Evolutionary conservation across 176 grass and related monocot species (phyloP).

Genomic region (Juncus effusus): DNA sequence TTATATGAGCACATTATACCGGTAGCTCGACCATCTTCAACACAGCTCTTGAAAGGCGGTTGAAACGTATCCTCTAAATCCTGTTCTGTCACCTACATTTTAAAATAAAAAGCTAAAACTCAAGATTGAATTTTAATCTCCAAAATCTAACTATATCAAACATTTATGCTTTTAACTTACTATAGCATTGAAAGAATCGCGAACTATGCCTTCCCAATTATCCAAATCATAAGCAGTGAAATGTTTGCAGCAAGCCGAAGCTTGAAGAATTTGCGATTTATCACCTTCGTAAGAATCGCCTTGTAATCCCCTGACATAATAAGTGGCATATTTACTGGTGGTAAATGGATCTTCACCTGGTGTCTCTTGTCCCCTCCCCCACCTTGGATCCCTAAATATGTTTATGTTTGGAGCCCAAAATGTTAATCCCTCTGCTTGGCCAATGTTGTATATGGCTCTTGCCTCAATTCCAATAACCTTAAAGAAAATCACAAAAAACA

Average conservation of each 20-base stretch:
- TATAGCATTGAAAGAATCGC: constrained; percentile 66
- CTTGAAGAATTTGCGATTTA: constrained; percentile 44
- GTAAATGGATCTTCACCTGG: constrained; percentile 88
- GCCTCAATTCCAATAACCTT: constrained; percentile 85
- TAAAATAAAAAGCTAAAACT: not conserved
- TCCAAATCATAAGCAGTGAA: constrained; percentile 96
- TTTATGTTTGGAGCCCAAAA: constrained; percentile 99
- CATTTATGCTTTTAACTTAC: constrained; percentile 20
- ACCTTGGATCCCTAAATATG: constrained; percentile 80
- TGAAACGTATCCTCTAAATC: constrained; percentile 87
- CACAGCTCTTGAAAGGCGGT: constrained; percentile 91
- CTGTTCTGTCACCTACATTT: constrained; percentile 65
- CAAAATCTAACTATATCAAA: not conserved
- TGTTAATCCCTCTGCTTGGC: constrained; percentile 82
- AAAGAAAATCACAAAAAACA: too few relatives aligned
- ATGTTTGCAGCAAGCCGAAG: constrained; percentile 99
- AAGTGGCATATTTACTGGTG: constrained; percentile 77
- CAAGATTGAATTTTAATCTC: not conserved
- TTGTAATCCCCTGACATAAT: constrained; percentile 82
- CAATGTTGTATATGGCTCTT: constrained; percentile 74
- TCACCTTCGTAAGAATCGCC: constrained; percentile 53
- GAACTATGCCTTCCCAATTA: constrained; percentile 63
- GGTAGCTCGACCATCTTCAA: constrained; percentile 69
- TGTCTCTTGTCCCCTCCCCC: constrained; percentile 93
- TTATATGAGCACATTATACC: constrained; percentile 98